These are phyloP conservation scores for Henckelia pumila DNA, from an alignment of 257 asterid genomes.

Conservation along the genomic window DNA sequence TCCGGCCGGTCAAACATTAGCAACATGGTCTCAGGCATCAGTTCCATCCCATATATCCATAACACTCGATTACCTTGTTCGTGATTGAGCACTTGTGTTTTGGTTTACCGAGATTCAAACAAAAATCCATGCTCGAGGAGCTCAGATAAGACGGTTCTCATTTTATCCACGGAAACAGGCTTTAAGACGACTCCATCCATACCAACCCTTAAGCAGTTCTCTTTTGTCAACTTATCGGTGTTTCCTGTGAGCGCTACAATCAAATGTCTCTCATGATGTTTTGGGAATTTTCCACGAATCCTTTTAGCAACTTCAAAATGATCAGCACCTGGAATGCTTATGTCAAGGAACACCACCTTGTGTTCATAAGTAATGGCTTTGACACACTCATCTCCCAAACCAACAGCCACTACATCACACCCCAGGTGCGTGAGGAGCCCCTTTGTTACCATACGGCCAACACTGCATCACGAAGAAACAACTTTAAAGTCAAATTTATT, in stretches of 20 bases:
- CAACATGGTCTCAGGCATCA: background rate
- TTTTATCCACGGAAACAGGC: slow-evolving; percentile 84
- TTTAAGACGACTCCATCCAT: slow-evolving; percentile 76
- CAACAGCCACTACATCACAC: slow-evolving; percentile 70
- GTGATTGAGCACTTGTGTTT: background rate
- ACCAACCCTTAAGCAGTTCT: slow-evolving; percentile 77
- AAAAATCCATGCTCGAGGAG: slow-evolving; percentile 70
- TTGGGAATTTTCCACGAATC: slow-evolving; percentile 68
- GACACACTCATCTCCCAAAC: slow-evolving; percentile 77
- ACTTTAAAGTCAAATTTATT: background rate
- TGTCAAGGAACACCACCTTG: slow-evolving; percentile 71
- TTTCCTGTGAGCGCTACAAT: slow-evolving; percentile 71
- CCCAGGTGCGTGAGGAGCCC: slow-evolving; percentile 86
- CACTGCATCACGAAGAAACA: slow-evolving; percentile 42
- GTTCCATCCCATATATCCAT: background rate
- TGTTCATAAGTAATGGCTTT: slow-evolving; percentile 60
- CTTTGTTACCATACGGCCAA: slow-evolving; percentile 83
- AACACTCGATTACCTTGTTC: background rate
- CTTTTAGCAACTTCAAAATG: slow-evolving; percentile 59
- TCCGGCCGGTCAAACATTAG: background rate
- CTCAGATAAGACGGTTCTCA: slow-evolving; percentile 74
- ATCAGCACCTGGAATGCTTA: slow-evolving; percentile 54
- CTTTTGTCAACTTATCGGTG: slow-evolving; percentile 62
- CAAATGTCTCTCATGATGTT: slow-evolving; percentile 55
- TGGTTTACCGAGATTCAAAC: slow-evolving; percentile 42